Evolutionary conservation across 2,329 filamentous ascomycete genomes (phyloP).

Genomic region (Erysiphe pulchra): DNA sequence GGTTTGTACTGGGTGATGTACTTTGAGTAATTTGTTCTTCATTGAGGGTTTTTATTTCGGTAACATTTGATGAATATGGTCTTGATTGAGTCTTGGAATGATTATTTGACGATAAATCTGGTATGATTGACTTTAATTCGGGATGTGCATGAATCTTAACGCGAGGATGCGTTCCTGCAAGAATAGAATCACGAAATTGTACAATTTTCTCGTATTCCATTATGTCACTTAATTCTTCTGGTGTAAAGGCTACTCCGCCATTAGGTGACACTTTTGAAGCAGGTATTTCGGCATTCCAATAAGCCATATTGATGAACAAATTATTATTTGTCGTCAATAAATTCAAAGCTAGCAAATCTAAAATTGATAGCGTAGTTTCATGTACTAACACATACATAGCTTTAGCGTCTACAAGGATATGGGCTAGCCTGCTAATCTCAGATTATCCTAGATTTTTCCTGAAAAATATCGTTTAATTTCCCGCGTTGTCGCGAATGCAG

Average conservation of each 20-base stretch:
- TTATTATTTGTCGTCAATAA: no score
- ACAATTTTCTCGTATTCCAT: constrained; percentile 59
- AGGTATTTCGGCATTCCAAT: no score
- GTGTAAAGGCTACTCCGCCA: constrained; percentile 9
- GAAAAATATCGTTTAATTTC: no score
- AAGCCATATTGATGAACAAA: no score
- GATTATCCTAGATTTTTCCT: no score
- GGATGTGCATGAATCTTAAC: constrained; percentile 26
- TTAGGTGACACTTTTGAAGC: not conserved
- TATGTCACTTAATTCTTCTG: constrained; percentile 29
- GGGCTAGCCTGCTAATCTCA: no score
- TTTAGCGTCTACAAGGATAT: no score
- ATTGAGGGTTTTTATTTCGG: not conserved
- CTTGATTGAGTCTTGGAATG: not conserved
- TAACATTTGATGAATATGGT: not conserved
- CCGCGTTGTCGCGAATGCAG: no score
- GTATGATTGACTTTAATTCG: not conserved
- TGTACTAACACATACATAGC: no score
- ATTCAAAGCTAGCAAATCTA: no score
- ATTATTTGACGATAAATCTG: not conserved
- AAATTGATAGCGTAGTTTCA: no score
- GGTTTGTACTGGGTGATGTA: constrained; percentile 8
- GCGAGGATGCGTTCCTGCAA: constrained; percentile 47
- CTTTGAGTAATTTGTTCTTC: constrained; percentile 7
- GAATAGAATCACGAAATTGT: constrained; percentile 52